Evolutionary conservation across 306 rosid genomes (phyloP), one percentile per base, ranked within the genome.

Genomic region (Pyrus bretschneideri): DNA sequence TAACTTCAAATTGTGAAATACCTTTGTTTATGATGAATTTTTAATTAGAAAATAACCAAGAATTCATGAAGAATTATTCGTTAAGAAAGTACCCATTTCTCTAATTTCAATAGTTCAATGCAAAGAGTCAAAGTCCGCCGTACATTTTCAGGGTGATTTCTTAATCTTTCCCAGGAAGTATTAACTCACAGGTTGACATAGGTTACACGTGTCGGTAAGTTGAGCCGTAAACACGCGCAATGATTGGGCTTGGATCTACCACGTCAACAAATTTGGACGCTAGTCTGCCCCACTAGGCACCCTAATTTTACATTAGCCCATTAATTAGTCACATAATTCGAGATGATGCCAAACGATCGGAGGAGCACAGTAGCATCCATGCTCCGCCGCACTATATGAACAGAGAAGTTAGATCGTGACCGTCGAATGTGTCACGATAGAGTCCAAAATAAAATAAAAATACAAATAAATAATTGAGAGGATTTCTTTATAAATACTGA

Each of bases 261-360:
- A 85, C 73, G 87, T 81, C 87, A 86, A 78, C 81, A 75, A 69
- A 17, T 46, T 82, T 71, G 80, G 82, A 82, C 76, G 87, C 81
- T 62, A 35, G 4, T 55, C 27, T 25, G 27, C 45, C 44, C 86
- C 65, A 66, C 69, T 57, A 65, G 54, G 70, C 60, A 22, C n/a
- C 55, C 55, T 15, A 38, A 10, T 12, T 65, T 4, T 33, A 14
- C 69, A 83, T 79, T 83, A 76, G 33, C 82, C 71, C 70, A 33
- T 67, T 22, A 78, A 78, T 78, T 54, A 69, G 35, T 52, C 45
- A 17, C 17, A 66, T 18, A 31, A 45, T 67, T 42, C 10, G 11
- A 71, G 3, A n/a, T 14, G 27, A 58, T 31, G 6, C 62, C 27
- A 29, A 69, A 57, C 40, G 75, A 31, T 30, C 64, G 79, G n/a